Conservation (phyloP, 2,329 filamentous ascomycete species). For the Dothidotthia symphoricarpi region DNA sequence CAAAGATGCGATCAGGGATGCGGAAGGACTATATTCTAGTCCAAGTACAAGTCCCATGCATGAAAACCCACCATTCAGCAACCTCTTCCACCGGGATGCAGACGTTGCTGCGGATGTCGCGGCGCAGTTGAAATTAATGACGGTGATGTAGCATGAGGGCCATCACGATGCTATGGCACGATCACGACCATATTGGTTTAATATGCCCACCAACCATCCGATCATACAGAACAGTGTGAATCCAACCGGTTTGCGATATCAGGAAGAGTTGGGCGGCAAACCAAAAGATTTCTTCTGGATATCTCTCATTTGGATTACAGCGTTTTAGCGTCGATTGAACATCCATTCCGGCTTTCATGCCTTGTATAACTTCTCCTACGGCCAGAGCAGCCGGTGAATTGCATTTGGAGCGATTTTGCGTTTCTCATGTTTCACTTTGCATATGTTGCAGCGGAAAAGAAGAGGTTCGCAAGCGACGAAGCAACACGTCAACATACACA, state of each 20-base stretch:
- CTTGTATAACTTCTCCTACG: conserved; percentile 34
- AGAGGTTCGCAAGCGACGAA: conserved; percentile 9
- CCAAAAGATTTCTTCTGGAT: conserved; percentile 30
- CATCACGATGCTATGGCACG: conserved; percentile 9
- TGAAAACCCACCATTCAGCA: conserved; percentile 38
- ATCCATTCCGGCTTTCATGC: conserved; percentile 16
- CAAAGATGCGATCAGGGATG: conserved; percentile 49
- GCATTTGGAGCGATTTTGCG: conserved; percentile 38
- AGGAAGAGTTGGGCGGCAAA: conserved; percentile 18
- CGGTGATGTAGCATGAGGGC: conserved; percentile 35
- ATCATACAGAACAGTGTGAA: conserved; percentile 2
- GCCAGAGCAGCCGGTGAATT: conserved; percentile 18
- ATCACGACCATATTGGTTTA: conserved; percentile 15
- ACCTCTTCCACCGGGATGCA: conserved; percentile 34
- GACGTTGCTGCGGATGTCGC: conserved; percentile 36
- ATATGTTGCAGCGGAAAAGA: conserved; percentile 23
- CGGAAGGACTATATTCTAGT: conserved; percentile 49
- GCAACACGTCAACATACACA: conserved; percentile 7
- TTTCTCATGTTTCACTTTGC: conserved; percentile 28
- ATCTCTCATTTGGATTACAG: conserved; percentile 33
- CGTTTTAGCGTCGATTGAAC: conserved; percentile 28
- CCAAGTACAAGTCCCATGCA: conserved; percentile 41
- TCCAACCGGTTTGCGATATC: conserved; percentile 16
- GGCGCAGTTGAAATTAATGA: conserved; percentile 44
- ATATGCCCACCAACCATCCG: conserved; percentile 5